These are phyloP conservation scores for Fusarium guadeloupense DNA, from an alignment of 2,329 filamentous ascomycete genomes.

Conservation along the genomic window DNA sequence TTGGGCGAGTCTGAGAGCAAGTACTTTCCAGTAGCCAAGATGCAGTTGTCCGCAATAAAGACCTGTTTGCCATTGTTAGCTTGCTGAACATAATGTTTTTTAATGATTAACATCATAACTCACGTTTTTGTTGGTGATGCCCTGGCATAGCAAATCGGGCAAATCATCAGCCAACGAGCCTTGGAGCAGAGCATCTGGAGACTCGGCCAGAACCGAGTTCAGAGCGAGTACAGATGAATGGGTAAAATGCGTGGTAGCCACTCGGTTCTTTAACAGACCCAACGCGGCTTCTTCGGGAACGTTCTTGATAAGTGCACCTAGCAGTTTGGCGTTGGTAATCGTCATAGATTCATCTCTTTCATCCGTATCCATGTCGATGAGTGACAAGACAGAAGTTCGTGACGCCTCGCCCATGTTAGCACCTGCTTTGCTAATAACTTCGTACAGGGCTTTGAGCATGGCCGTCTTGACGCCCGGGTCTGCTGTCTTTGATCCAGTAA, in stretches of 20 bases:
- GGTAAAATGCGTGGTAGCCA: constrained; percentile 79
- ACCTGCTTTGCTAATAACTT: constrained; percentile 95
- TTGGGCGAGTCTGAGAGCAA: constrained; percentile 75
- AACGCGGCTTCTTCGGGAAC: constrained; percentile 76
- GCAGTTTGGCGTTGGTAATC: constrained; percentile 88
- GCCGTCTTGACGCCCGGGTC: constrained; percentile 90
- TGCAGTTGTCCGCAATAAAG: constrained; percentile 88
- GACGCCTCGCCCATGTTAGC: constrained; percentile 94
- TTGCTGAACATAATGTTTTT: neutral
- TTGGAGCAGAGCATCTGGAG: constrained; percentile 73
- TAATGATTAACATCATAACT: constrained; percentile 48
- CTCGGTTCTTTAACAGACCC: constrained; percentile 71
- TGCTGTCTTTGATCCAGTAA: constrained; percentile 90
- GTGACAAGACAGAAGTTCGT: constrained; percentile 80
- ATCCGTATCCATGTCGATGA: constrained; percentile 87
- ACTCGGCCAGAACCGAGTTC: constrained; percentile 88
- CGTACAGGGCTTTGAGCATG: constrained; percentile 96
- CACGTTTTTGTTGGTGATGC: constrained; percentile 80
- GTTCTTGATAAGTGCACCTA: constrained; percentile 90
- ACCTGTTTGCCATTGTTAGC: constrained; percentile 56
- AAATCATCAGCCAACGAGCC: constrained; percentile 76
- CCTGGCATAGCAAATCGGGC: constrained; percentile 79
- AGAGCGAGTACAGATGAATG: constrained; percentile 84
- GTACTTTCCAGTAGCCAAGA: constrained; percentile 91
- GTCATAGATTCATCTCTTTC: constrained; percentile 80